Evolutionary conservation across 1,139 yeast genomes (phyloP).

Genomic region (Scheffersomyces lignicola): DNA sequence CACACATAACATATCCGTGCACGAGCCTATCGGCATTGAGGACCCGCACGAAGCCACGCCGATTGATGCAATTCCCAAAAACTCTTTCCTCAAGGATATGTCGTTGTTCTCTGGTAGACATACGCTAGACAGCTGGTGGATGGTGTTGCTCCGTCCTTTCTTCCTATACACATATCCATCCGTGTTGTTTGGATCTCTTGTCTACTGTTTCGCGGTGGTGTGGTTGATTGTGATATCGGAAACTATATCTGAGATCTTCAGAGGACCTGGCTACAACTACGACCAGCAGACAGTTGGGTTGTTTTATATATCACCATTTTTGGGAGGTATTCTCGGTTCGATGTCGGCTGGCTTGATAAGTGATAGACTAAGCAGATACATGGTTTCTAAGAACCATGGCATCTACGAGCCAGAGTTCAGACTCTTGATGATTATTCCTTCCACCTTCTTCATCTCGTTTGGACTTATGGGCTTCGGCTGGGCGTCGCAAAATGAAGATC

Average conservation of each 20-base stretch:
- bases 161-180: slow-evolving; percentile 53
- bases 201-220: slow-evolving; percentile 59
- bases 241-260: slow-evolving; percentile 52
- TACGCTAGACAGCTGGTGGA: slow-evolving; percentile 54
- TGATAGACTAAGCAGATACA: slow-evolving; percentile 43
- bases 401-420: slow-evolving; percentile 66
- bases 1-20: slow-evolving; percentile 4
- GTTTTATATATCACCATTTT: slow-evolving; percentile 56
- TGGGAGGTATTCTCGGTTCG: slow-evolving; percentile 62
- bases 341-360: slow-evolving; percentile 52
- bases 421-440: slow-evolving; percentile 52
- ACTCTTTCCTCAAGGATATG: slow-evolving; percentile 20
- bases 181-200: slow-evolving; percentile 51
- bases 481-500: slow-evolving; percentile 47
- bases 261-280: slow-evolving; percentile 46
- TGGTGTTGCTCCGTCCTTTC: slow-evolving; percentile 58
- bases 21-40: slow-evolving; percentile 19
- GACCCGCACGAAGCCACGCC: neutral
- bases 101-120: slow-evolving; percentile 45
- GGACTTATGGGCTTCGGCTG: slow-evolving; percentile 68
- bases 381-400: slow-evolving; percentile 47
- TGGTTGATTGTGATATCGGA: slow-evolving; percentile 66
- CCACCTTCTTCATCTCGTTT: slow-evolving; percentile 43
- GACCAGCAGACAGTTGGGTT: slow-evolving; percentile 53
- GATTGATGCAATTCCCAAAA: slow-evolving; percentile 11